These are phyloP conservation scores for Spatholobus suberectus DNA, from an alignment of 306 rosid genomes.

Conservation along the genomic window DNA sequence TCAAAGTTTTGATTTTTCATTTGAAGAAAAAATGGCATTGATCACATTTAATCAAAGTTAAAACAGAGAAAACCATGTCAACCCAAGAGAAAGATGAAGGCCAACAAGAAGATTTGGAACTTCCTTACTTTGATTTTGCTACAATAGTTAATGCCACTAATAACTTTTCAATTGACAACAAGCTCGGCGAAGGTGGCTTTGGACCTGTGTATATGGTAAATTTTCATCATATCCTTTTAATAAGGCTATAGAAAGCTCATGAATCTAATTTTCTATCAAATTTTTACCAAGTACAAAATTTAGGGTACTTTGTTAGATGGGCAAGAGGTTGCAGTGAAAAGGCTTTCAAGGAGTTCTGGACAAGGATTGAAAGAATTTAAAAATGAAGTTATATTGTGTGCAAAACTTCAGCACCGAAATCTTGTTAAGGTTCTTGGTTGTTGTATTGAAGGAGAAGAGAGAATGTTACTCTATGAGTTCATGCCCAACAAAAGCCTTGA, in stretches of 20 bases:
- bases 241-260: background rate
- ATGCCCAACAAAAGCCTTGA: conserved; percentile 30
- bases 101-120: conserved; percentile 46
- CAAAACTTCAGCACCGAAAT: conserved; percentile 35
- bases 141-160: conserved; percentile 53
- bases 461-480: conserved; percentile 26
- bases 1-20: background rate
- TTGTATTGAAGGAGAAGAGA: conserved; percentile 20
- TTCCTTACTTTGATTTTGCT: conserved; percentile 49
- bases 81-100: background rate
- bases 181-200: conserved; percentile 70
- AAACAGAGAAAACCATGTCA: background rate
- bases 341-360: conserved; percentile 15
- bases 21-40: background rate
- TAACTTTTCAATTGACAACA: conserved; percentile 45
- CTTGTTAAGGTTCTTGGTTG: conserved; percentile 39
- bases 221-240: too few relatives aligned
- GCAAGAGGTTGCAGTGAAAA: conserved; percentile 34
- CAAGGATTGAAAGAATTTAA: conserved; percentile 35
- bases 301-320: conserved; percentile 21
- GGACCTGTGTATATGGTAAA: conserved; percentile 64
- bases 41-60: background rate
- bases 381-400: conserved; percentile 2
- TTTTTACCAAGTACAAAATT: background rate
- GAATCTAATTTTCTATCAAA: background rate